Evolutionary conservation across 192 early-diverging fungal species (phyloP).

Genomic region (Entomortierella chlamydospora): DNA sequence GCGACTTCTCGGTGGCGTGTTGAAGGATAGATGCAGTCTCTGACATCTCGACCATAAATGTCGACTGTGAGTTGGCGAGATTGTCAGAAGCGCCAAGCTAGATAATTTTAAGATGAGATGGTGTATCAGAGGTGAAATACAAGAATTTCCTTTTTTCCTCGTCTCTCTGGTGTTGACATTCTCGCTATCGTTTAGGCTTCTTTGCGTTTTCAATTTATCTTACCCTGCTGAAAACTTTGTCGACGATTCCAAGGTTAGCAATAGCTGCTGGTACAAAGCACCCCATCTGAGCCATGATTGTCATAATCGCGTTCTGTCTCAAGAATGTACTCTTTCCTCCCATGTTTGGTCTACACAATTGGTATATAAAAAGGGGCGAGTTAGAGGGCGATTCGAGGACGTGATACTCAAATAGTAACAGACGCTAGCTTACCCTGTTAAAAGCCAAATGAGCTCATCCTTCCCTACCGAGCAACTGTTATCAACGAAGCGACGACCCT

Average conservation of each 20-base stretch:
- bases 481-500: conserved; percentile 62
- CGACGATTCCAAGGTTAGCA: conserved; percentile 59
- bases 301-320: conserved; percentile 64
- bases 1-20: conserved; percentile 55
- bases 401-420: too few species aligned
- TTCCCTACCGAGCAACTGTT: conserved; percentile 67
- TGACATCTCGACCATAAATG: conserved; percentile 67
- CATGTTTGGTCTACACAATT: conserved; percentile 60
- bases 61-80: conserved; percentile 61
- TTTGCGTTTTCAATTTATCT: too few species aligned
- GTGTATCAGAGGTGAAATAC: not conserved
- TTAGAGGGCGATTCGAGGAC: too few species aligned
- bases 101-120: not conserved
- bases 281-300: conserved; percentile 65
- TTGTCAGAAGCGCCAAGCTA: conserved; percentile 67
- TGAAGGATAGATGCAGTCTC: conserved; percentile 61
- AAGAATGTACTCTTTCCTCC: conserved; percentile 67
- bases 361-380: too few species aligned
- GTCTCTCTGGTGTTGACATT: too few species aligned
- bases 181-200: too few species aligned
- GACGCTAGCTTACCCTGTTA: conserved; percentile 51
- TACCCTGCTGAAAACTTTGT: conserved; percentile 64
- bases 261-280: conserved; percentile 61
- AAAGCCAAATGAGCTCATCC: conserved; percentile 51
- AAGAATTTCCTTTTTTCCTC: too few species aligned